Evolutionary conservation across 306 rosid species (phyloP), one percentile per base, ranked within the genome.

Genomic region (Malus orientalis): DNA sequence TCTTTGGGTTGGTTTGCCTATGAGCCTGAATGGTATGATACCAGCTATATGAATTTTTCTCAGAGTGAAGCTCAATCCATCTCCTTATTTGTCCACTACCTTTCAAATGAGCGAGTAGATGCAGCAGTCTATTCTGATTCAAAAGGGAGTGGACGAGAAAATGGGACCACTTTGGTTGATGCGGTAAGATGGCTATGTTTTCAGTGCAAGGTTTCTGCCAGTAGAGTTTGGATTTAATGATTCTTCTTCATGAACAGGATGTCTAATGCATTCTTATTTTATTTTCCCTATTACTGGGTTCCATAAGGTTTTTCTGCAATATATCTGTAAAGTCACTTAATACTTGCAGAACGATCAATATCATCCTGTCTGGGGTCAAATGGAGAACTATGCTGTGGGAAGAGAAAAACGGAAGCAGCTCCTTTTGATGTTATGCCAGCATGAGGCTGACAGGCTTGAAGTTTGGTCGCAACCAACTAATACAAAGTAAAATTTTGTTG

Each of bases 351-450:
- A 79, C 40, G 87, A 84, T 76, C 93, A 84, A 61, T 66, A 75
- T 84, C 99, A 95, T 80, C 99, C 99, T 74, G 96, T 95, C 62
- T 95, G 99, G 99, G 99, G 99, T 68, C 93, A 89, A 86, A 85
- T 92, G 86, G 97, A 90, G 75, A 92, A 88, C 87, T 95, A 90
- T 79, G 84, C 91, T 78, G 76, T 74, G 23, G 99, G 90, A 77
- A 90, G 96, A 84, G 97, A 95, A 79, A 95, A 95, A 73, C 82
- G 97, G 80, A 89, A 85, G 81, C 97, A 86, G 76, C 85, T 95
- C 77, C 97, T 95, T 62, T 77, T 90, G 77, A 87, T 95, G 97
- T 88, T 95, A 55, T 92, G 99, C 85, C 99, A 90, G 81, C 89
- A 92, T 74, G 99, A 95, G 80, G 97, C 90, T 42, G 99, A 95